Conservation (phyloP, 176 grass and related monocot species). For the Zoysia pacifica region DNA sequence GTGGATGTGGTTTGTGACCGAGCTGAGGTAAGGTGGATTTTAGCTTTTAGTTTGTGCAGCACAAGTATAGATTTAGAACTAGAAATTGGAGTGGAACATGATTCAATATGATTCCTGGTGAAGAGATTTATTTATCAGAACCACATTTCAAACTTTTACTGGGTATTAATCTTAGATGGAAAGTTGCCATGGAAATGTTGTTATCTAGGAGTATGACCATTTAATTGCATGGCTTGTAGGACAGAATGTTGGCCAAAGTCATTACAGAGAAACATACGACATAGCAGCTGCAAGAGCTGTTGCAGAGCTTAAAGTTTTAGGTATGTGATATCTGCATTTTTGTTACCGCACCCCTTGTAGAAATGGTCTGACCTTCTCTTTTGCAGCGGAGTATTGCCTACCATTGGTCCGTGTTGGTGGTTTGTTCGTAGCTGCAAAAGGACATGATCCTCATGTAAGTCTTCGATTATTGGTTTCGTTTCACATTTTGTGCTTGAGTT, state of each 20-base stretch:
- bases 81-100: not conserved
- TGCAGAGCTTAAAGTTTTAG: slow-evolving; percentile 86
- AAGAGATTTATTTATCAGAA: not conserved
- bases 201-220: slow-evolving; percentile 26
- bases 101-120: not conserved
- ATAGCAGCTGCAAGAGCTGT: slow-evolving; percentile 85
- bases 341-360: slow-evolving; percentile 13
- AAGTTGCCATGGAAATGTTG: not conserved
- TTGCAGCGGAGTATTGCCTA: slow-evolving; percentile 86
- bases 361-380: not conserved
- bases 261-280: slow-evolving; percentile 80
- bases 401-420: slow-evolving; percentile 88
- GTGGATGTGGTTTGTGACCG: slow-evolving; percentile 78
- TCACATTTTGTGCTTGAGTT: not conserved
- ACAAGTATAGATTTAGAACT: too few species aligned
- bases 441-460: slow-evolving; percentile 73
- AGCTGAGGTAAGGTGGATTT: slow-evolving; percentile 67
- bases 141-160: not conserved
- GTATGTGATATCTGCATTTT: slow-evolving; percentile 39
- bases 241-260: slow-evolving; percentile 83
- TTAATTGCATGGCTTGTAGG: slow-evolving; percentile 60
- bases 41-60: not conserved
- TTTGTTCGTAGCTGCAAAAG: slow-evolving; percentile 94
- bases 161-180: not conserved
- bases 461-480: not conserved